Conservation (phyloP, 768 basidiomycete species). For the Auricularia heimuer region DNA sequence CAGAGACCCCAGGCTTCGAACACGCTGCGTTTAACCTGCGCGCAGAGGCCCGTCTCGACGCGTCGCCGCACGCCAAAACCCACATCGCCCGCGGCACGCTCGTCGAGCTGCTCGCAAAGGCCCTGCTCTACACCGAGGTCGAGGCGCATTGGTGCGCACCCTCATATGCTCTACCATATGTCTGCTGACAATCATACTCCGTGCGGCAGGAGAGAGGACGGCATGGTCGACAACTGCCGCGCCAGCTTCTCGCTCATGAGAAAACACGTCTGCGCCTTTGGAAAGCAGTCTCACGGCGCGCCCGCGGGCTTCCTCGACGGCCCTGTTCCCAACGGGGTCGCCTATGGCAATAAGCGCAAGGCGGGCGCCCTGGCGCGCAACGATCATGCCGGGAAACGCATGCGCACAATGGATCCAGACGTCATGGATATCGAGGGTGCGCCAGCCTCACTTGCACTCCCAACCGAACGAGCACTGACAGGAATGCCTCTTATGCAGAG, state of each 20-base stretch:
- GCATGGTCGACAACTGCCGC: not conserved
- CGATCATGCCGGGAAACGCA: not conserved
- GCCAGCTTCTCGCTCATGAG: not conserved
- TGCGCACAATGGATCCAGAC: not conserved
- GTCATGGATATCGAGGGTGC: not conserved
- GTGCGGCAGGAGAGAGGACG: not conserved
- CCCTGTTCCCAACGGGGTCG: not conserved
- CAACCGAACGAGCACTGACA: not conserved
- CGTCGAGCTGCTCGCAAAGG: conserved; percentile 69
- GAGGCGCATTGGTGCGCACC: conserved; percentile 81
- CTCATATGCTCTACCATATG: conserved; percentile 61
- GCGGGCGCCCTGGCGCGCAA: not conserved
- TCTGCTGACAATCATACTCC: conserved; percentile 8
- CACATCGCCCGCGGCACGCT: conserved; percentile 80
- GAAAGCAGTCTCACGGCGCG: not conserved
- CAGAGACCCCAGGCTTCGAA: conserved; percentile 47
- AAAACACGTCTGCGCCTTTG: not conserved
- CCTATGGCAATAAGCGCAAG: not conserved
- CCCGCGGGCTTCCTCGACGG: not conserved
- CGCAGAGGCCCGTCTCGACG: conserved; percentile 60
- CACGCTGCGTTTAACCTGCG: conserved; percentile 78
- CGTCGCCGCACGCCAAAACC: conserved; percentile 49
- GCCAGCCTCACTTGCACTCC: not conserved
- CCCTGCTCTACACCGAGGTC: conserved; percentile 77
- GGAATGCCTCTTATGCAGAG: not conserved